A percentile compares a stretch with the other conserved stretches of the same genome.
phyloP scores from a whole-genome alignment of 2,329 filamentous ascomycete species.

The Hypoxylon rubiginosum region DNA sequence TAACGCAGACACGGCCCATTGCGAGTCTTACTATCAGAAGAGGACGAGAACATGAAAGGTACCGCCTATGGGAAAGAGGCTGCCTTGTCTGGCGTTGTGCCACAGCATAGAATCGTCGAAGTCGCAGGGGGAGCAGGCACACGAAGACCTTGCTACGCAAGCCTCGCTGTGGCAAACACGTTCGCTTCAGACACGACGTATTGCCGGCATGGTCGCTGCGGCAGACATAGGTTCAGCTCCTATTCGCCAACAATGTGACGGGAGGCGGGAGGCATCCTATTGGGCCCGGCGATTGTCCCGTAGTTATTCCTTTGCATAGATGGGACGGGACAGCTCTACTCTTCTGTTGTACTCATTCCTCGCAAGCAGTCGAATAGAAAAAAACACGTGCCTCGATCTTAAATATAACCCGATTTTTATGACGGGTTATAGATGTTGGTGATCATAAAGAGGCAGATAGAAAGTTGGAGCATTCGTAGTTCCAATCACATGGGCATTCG shows the following conservation, averaged over 20 bases:
- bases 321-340: no score
- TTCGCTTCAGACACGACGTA: conserved; percentile 59
- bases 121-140: conserved; percentile 47
- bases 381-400: conserved; percentile 59
- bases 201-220: conserved; percentile 57
- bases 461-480: conserved; percentile 47
- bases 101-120: conserved; percentile 48
- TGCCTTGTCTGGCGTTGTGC: conserved; percentile 47
- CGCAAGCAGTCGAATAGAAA: conserved; percentile 56
- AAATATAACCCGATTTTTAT: conserved; percentile 58
- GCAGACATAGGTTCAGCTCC: conserved; percentile 55
- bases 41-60: conserved; percentile 40
- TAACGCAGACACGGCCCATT: conserved; percentile 29
- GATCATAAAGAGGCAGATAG: conserved; percentile 54
- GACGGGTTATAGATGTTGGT: conserved; percentile 58
- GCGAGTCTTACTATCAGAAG: conserved; percentile 45
- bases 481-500: conserved; percentile 52
- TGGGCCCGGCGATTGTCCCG: conserved; percentile 32
- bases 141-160: conserved; percentile 56
- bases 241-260: conserved; percentile 52
- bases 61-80: conserved; percentile 42
- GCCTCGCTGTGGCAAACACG: conserved; percentile 59
- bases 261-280: conserved; percentile 50
- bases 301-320: conserved; percentile 30
- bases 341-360: conserved; percentile 56